Percentiles rank a stretch among this genome's conserved stretches.
phyloP scores from a whole-genome alignment of 345 rosid species.

The Dipteronia sinensis region DNA sequence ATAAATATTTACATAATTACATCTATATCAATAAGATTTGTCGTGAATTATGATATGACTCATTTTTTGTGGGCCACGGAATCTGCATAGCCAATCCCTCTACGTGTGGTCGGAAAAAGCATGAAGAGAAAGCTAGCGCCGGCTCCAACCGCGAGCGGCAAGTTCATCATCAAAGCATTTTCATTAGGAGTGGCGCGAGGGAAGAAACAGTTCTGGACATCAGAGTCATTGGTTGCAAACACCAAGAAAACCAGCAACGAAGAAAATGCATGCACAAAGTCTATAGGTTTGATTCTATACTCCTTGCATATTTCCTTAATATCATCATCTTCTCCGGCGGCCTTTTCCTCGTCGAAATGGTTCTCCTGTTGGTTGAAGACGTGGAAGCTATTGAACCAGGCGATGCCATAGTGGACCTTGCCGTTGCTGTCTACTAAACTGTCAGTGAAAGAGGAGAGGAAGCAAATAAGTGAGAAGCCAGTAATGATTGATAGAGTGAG shows the following conservation, averaged over 20 bases:
- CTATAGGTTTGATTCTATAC: constrained; percentile 28
- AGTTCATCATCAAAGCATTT: constrained; percentile 23
- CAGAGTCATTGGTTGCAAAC: constrained; percentile 42
- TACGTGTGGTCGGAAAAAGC: constrained; percentile 55
- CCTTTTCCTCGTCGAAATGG: not conserved
- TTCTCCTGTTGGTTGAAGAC: constrained; percentile 30
- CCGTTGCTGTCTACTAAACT: constrained; percentile 38
- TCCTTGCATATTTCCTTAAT: not conserved
- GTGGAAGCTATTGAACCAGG: constrained; percentile 31
- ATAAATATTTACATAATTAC: too few relatives aligned
- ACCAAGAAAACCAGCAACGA: constrained; percentile 54
- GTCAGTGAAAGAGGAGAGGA: constrained; percentile 59
- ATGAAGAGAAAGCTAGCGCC: constrained; percentile 43
- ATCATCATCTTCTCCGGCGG: not conserved
- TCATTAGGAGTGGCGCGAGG: constrained; percentile 21
- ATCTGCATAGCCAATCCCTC: constrained; percentile 50
- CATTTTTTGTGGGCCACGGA: too few relatives aligned
- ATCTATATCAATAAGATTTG: too few relatives aligned
- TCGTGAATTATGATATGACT: too few relatives aligned
- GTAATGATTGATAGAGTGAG: constrained; percentile 34
- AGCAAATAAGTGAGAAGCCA: constrained; percentile 34
- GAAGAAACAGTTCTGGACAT: constrained; percentile 50
- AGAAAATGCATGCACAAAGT: constrained; percentile 52
- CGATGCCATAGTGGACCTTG: constrained; percentile 46
- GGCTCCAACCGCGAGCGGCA: constrained; percentile 43